These are phyloP conservation scores for Triticum aestivum DNA, from an alignment of 176 grass and related monocot species.

Conservation along the genomic window DNA sequence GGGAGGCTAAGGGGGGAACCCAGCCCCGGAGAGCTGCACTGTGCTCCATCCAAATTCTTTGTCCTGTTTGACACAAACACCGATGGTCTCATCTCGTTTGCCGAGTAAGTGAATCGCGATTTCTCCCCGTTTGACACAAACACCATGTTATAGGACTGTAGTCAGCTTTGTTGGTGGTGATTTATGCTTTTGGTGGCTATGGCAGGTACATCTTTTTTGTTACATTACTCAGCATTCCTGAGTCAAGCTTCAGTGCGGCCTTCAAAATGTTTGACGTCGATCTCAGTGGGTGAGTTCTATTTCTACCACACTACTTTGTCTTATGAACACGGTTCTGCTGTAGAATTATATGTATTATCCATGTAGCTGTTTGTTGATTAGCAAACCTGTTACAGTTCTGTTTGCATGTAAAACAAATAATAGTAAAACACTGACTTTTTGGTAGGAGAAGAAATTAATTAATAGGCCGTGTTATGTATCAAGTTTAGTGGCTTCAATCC, in stretches of 20 bases:
- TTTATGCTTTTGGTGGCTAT: conserved; percentile 6
- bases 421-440: background rate
- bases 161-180: background rate
- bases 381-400: background rate
- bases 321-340: conserved; percentile 29
- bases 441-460: background rate
- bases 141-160: background rate
- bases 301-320: background rate
- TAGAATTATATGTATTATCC: conserved; percentile 15
- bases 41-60: conserved; percentile 81
- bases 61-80: conserved; percentile 86
- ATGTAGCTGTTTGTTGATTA: conserved; percentile 8
- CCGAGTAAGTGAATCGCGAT: conserved; percentile 65
- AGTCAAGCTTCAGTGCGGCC: conserved; percentile 71
- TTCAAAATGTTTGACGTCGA: conserved; percentile 99
- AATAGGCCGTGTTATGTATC: background rate
- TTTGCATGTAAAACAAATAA: conserved; percentile 13
- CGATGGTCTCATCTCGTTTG: conserved; percentile 91
- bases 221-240: conserved; percentile 87
- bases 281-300: conserved; percentile 70
- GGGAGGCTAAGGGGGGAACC: conserved; percentile 75
- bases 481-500: conserved; percentile 20
- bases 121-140: background rate
- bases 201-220: conserved; percentile 95
- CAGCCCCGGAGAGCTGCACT: conserved; percentile 68